Base-by-base conservation (phyloP, 495 filamentous ascomycete species). In the Amorphotheca resinae region DNA sequence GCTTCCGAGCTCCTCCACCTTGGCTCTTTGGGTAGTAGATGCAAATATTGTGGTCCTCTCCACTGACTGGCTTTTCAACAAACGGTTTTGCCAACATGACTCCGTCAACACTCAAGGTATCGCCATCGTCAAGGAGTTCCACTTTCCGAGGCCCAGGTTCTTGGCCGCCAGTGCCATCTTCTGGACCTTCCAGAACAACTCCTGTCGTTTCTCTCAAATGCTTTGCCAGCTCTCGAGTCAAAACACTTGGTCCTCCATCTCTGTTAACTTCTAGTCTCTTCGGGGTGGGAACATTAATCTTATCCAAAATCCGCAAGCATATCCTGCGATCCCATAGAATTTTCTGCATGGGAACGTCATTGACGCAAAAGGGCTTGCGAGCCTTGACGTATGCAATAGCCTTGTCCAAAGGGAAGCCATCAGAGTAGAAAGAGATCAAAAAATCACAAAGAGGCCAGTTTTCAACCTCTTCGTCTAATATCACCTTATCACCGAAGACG, bases 401-500 rank as follows among this genome's bases (percentile, higher is more conserved):
- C 59, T 96, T 99, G 35, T 99, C 88, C 23, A 99, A 64, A 0
- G 91, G 91, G 50, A 99, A 99, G 0, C 91, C 91, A 59, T 93
- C 88, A 0, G 87, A 94, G 63, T 95, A 99, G 62, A 99, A 99
- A 15, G 87, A 89, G 36, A 99, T 91, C 16, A 99, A 66, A 53
- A 91, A 99, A 61, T 99, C 91, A 59, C 87, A 74, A 36, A 79
- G 70, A 26, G 79, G 79, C 79, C 79, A 84, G 52, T 82, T 80
- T 52, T 82, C 79, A 34, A 83, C 67, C 16, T 73, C 77, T 69
- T 98, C 91, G 49, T 99, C 91, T 34, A 96, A 67, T 49, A 99
- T 96, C 38, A 94, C 85, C 57, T 99, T 99, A 61, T 99, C 91
- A 26, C 91, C 91, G 64, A 99, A 99, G 3, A 99, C 86, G 25